Conservation (phyloP, 116 monocot genomes). For the Zostera marina region DNA sequence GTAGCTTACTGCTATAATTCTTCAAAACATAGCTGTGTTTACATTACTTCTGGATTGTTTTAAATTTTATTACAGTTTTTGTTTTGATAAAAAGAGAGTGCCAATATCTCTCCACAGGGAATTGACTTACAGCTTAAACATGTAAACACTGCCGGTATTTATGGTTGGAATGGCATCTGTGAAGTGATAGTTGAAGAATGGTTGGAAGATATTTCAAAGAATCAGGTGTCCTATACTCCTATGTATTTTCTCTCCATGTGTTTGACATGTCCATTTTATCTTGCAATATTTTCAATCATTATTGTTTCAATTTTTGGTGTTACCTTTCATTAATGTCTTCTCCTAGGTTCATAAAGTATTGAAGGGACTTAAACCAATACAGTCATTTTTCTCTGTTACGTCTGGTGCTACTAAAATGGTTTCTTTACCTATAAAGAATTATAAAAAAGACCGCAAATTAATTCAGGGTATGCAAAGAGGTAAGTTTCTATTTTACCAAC, state of each 20-base stretch:
- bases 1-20: neutral
- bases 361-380: conserved; percentile 79
- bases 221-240: conserved; percentile 43
- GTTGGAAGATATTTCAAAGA: conserved; percentile 97
- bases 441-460: conserved; percentile 70
- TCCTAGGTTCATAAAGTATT: conserved; percentile 82
- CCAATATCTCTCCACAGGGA: conserved; percentile 35
- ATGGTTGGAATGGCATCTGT: conserved; percentile 80
- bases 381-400: conserved; percentile 64
- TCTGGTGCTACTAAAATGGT: conserved; percentile 84
- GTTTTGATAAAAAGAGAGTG: neutral
- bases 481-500: conserved; percentile 3
- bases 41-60: neutral
- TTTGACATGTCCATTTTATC: conserved; percentile 1
- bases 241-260: neutral
- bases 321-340: neutral
- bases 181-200: conserved; percentile 72
- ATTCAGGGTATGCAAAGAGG: conserved; percentile 98
- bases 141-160: conserved; percentile 65
- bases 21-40: neutral
- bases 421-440: conserved; percentile 84
- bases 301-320: neutral
- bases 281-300: neutral
- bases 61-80: neutral
- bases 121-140: conserved; percentile 87